Evolutionary conservation across 2,329 filamentous ascomycete species (phyloP).

Genomic region (Xylaria multiplex): DNA sequence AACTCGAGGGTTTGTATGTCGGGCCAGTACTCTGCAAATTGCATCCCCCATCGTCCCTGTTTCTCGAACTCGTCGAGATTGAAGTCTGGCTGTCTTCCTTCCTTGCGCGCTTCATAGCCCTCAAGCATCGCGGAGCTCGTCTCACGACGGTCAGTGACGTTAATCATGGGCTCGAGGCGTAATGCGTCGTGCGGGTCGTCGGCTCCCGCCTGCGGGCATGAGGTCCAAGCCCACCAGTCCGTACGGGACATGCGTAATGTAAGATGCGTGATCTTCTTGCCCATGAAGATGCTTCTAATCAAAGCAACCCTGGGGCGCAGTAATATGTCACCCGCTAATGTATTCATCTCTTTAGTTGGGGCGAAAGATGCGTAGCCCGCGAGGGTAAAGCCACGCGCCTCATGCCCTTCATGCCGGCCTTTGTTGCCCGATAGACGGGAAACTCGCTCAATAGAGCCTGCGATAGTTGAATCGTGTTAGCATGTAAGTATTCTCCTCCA

Average conservation of each 20-base stretch:
- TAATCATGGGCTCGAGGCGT: slow-evolving; percentile 45
- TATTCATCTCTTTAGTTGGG: slow-evolving; percentile 19
- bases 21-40: slow-evolving; percentile 43
- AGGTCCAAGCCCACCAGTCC: slow-evolving; percentile 46
- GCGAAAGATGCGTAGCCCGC: slow-evolving; percentile 38
- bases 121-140: slow-evolving; percentile 39
- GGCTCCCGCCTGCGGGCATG: slow-evolving; percentile 25
- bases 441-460: slow-evolving; percentile 41
- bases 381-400: slow-evolving; percentile 35
- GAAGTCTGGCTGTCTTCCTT: slow-evolving; percentile 42
- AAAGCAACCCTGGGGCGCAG: slow-evolving; percentile 23
- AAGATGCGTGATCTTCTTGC: slow-evolving; percentile 42
- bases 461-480: slow-evolving; percentile 13
- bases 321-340: not conserved
- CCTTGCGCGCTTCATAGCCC: slow-evolving; percentile 43
- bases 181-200: slow-evolving; percentile 31
- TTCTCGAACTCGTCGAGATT: slow-evolving; percentile 42
- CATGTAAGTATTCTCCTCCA: not conserved
- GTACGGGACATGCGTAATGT: slow-evolving; percentile 43
- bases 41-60: slow-evolving; percentile 43
- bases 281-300: slow-evolving; percentile 34
- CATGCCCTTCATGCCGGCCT: slow-evolving; percentile 39
- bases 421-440: slow-evolving; percentile 41
- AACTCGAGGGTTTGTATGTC: slow-evolving; percentile 43
- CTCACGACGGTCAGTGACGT: slow-evolving; percentile 35